A percentile compares a stretch with the other conserved stretches of the same genome.
Evolutionary conservation across 2,329 filamentous ascomycete genomes (phyloP).

Genomic region (Neofusicoccum kwambonambiense): DNA sequence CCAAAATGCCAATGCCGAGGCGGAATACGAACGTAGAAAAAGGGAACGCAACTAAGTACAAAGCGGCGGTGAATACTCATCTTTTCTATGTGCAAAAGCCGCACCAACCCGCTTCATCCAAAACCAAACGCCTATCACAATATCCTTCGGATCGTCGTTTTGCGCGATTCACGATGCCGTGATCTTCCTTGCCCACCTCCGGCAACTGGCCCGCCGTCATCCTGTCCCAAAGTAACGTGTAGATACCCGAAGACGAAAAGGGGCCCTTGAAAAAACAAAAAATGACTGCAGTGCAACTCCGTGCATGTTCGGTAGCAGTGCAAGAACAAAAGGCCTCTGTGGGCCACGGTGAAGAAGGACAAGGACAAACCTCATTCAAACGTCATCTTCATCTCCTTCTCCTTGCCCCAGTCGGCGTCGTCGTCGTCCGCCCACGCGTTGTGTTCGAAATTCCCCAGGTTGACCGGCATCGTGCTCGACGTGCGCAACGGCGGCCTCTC

Average conservation of each 20-base stretch:
- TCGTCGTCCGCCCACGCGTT: conserved; percentile 51
- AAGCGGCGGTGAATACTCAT: not conserved
- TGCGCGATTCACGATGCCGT: not conserved
- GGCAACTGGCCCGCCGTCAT: not conserved
- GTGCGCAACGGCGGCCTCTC: conserved; percentile 32
- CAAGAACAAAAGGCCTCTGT: not conserved
- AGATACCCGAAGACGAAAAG: not conserved
- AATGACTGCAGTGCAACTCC: not conserved
- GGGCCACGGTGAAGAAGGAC: not conserved
- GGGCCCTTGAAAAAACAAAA: not conserved
- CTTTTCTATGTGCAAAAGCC: conserved; percentile 2
- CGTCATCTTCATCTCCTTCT: conserved; percentile 50
- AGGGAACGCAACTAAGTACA: not conserved
- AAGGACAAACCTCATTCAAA: conserved; percentile 35
- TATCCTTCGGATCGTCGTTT: not conserved
- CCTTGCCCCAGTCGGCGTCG: conserved; percentile 46
- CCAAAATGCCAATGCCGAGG: not conserved
- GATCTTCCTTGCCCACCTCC: not conserved
- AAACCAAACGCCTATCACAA: conserved; percentile 10
- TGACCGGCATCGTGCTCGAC: conserved; percentile 29
- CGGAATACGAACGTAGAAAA: not conserved
- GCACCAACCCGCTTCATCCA: not conserved
- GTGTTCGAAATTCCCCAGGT: conserved; percentile 28
- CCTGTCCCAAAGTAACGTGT: not conserved
- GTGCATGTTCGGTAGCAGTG: too few relatives aligned